These are phyloP conservation scores for Fusarium chlamydosporum DNA, from an alignment of 2,329 filamentous ascomycete genomes.

Conservation along the genomic window DNA sequence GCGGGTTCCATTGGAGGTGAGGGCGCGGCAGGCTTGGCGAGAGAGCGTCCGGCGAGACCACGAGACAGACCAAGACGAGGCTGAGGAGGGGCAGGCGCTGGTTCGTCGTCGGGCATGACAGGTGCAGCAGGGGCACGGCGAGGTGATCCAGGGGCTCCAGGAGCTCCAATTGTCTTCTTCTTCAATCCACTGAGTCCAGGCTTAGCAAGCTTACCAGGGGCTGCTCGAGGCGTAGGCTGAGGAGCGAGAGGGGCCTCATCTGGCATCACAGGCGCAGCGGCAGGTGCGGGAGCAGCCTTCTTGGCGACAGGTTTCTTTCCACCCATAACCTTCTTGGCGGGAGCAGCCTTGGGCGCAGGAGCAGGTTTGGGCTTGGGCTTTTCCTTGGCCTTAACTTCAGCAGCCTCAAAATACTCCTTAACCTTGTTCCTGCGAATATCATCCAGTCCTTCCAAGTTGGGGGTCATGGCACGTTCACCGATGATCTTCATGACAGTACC, in stretches of 20 bases:
- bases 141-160: conserved; percentile 69
- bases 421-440: conserved; percentile 97
- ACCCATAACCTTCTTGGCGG: conserved; percentile 64
- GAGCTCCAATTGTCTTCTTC: conserved; percentile 66
- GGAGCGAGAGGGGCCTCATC: conserved; percentile 70
- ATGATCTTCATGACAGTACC: conserved; percentile 99
- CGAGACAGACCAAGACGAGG: conserved; percentile 77
- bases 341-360: conserved; percentile 67
- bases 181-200: conserved; percentile 71
- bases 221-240: conserved; percentile 68
- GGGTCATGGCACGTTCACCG: conserved; percentile 94
- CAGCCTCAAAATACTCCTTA: conserved; percentile 86
- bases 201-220: conserved; percentile 67
- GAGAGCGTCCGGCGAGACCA: conserved; percentile 86
- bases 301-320: conserved; percentile 61
- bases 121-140: conserved; percentile 64
- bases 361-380: conserved; percentile 85
- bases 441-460: conserved; percentile 90
- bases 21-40: conserved; percentile 78
- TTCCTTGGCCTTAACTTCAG: conserved; percentile 64
- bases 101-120: conserved; percentile 71
- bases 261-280: conserved; percentile 58
- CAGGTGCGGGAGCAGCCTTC: conserved; percentile 58
- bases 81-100: conserved; percentile 67
- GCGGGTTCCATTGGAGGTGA: conserved; percentile 65